Percentiles rank a stretch among this genome's conserved stretches.
Evolutionary conservation across 805 yeast genomes (phyloP).

Genomic region (Lipomyces chichibuensis): DNA sequence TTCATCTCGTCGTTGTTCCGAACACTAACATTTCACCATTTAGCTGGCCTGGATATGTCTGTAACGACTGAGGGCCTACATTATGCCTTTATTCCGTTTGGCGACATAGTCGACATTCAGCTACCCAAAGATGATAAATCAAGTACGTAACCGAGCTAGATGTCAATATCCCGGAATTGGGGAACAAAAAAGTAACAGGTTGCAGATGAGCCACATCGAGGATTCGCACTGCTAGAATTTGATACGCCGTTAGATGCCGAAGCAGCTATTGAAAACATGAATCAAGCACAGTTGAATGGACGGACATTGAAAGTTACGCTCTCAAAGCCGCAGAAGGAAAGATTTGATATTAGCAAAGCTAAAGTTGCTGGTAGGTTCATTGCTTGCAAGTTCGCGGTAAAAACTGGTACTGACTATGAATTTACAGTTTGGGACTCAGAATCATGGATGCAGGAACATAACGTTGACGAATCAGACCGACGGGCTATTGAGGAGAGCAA

Average conservation of each 20-base stretch:
- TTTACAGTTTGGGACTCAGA: constrained; percentile 33
- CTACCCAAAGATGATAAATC: constrained; percentile 29
- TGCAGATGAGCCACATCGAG: constrained; percentile 33
- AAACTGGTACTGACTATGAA: neutral
- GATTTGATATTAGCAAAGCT: constrained; percentile 25
- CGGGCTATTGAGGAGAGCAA: constrained; percentile 7
- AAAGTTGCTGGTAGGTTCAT: constrained; percentile 28
- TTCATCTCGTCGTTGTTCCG: neutral
- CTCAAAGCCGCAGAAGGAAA: constrained; percentile 31
- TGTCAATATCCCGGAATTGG: neutral
- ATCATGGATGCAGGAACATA: constrained; percentile 28
- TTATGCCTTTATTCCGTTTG: constrained; percentile 42
- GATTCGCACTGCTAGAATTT: constrained; percentile 41
- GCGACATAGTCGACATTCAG: constrained; percentile 40
- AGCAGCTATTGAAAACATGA: constrained; percentile 45
- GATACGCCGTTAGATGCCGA: constrained; percentile 42
- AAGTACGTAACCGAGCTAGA: constrained; percentile 15
- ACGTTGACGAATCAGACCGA: constrained; percentile 26
- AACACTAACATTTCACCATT: neutral
- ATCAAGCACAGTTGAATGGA: constrained; percentile 39
- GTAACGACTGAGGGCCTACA: constrained; percentile 37
- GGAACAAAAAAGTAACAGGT: neutral
- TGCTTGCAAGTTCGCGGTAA: neutral
- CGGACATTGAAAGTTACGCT: constrained; percentile 37
- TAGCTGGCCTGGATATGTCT: constrained; percentile 29